Evolutionary conservation across 495 filamentous ascomycete species (phyloP).

Genomic region (Penicillium canescens): DNA sequence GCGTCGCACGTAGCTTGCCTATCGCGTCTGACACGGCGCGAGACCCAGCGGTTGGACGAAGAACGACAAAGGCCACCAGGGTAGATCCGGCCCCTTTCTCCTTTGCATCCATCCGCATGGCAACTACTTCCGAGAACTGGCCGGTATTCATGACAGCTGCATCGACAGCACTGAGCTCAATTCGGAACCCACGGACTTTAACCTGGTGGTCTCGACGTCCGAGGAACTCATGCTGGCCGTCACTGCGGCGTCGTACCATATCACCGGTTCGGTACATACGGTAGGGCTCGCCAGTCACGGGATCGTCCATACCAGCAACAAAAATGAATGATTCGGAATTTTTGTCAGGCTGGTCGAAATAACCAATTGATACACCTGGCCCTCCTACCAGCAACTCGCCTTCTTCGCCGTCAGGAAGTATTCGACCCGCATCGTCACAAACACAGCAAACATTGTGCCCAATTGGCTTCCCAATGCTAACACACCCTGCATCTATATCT

Average conservation of each 20-base stretch:
- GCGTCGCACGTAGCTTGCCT: too few species aligned
- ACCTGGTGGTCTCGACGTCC: conserved; percentile 52
- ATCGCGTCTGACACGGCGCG: neutral
- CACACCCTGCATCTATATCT: conserved; percentile 1
- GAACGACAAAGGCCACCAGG: conserved; percentile 10
- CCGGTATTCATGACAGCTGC: conserved; percentile 1
- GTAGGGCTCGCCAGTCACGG: too few species aligned
- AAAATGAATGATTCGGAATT: conserved; percentile 36
- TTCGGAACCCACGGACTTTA: conserved; percentile 51
- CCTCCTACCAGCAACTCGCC: conserved; percentile 48
- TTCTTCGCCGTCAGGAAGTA: conserved; percentile 45
- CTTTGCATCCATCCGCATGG: neutral
- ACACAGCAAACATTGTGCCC: too few species aligned
- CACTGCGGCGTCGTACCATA: conserved; percentile 37
- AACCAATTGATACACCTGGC: conserved; percentile 39
- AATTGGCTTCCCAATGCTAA: conserved; percentile 21
- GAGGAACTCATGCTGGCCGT: conserved; percentile 41
- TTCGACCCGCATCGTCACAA: too few species aligned
- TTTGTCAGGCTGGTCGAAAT: conserved; percentile 37
- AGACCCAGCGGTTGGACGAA: neutral
- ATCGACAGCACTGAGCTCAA: conserved; percentile 53
- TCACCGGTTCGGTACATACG: conserved; percentile 54
- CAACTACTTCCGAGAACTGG: conserved; percentile 7
- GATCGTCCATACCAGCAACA: neutral
- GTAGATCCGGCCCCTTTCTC: conserved; percentile 11